Conservation (phyloP, 2,329 filamentous ascomycete genomes). For the Arachnomyces sp. region DNA sequence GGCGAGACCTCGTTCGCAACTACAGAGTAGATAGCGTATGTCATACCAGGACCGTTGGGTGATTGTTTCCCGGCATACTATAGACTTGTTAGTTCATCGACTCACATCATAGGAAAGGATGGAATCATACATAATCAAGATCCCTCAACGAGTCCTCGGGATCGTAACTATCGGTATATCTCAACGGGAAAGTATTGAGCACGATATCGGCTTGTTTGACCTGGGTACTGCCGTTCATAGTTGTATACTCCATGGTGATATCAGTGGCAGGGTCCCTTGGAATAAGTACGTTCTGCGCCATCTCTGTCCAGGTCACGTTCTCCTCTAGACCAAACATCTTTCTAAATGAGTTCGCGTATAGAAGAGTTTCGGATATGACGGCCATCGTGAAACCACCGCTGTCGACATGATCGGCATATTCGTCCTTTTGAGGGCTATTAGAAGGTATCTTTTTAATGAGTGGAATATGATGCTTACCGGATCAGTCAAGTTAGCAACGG, state of each 20-base stretch:
- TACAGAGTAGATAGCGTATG: slow-evolving; percentile 62
- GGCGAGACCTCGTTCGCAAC: slow-evolving; percentile 58
- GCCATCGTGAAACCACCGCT: slow-evolving; percentile 64
- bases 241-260: slow-evolving; percentile 57
- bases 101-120: not conserved
- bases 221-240: slow-evolving; percentile 58
- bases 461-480: slow-evolving; percentile 42
- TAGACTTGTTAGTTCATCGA: slow-evolving; percentile 9
- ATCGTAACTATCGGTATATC: slow-evolving; percentile 50
- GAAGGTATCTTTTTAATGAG: slow-evolving; percentile 1
- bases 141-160: slow-evolving; percentile 46
- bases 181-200: slow-evolving; percentile 57
- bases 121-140: slow-evolving; percentile 50
- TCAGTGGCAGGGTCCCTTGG: slow-evolving; percentile 47
- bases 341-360: slow-evolving; percentile 52
- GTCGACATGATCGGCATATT: slow-evolving; percentile 60
- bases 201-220: slow-evolving; percentile 68
- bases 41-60: slow-evolving; percentile 63
- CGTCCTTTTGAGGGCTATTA: slow-evolving; percentile 38
- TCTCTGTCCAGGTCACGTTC: slow-evolving; percentile 54
- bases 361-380: slow-evolving; percentile 49
- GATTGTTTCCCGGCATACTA: slow-evolving; percentile 62
- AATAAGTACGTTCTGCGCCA: slow-evolving; percentile 50
- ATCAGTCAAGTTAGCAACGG: slow-evolving; percentile 61
- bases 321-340: slow-evolving; percentile 45